Base-by-base conservation (phyloP, 805 yeast genomes). In the Kuraishia piskuri region DNA sequence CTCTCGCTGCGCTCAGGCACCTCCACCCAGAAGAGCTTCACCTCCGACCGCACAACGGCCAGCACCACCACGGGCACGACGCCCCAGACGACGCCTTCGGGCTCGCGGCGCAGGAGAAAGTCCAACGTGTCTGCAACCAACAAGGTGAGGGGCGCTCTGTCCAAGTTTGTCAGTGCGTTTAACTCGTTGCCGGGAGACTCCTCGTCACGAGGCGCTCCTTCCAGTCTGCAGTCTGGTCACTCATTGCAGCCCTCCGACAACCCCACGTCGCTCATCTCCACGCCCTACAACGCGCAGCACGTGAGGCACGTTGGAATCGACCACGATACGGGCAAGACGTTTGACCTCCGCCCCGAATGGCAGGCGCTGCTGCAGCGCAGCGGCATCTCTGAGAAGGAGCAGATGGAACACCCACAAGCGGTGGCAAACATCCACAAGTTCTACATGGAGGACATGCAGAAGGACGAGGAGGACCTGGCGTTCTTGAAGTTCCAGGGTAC, bases 291-390 rank as follows among this genome's bases (percentile, higher is more conserved):
- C 62, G 86, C 94, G 19, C 84, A 88, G 63, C 96, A 91, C 63
- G 86, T 90, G 37, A 90, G 94, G 19, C 98, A 94, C 63, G 98
- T 94, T 9, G 97, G 96, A 22, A 84, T 88, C 50, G 97, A 92
- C 67, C 77, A 83, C 3, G 80, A 79, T 57, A 80, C 90, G 21
- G 97, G 97, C 12, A 86, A 88, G 48, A 92, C 86, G 66, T 89
- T 94, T 0, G 98, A 97, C 2, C 73, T 94, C 47, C 99, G 99
- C 0, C 84, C 81, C 25, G 96, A 90, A 62, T 94, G 99, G 99
- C 90, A 90, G 57, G 79, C 81, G 57, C 74, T 91, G 37, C 75
- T 94, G 52, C 78, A 85, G 12, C 88, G 94, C 1, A 86, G 90
- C 61, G 97, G 97, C 52, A 90, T 94, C 55, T 82, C 96, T 5